A percentile compares a stretch with the other conserved stretches of the same genome.
Conservation (phyloP, 805 yeast genomes). For the Teunomyces kruisii region DNA sequence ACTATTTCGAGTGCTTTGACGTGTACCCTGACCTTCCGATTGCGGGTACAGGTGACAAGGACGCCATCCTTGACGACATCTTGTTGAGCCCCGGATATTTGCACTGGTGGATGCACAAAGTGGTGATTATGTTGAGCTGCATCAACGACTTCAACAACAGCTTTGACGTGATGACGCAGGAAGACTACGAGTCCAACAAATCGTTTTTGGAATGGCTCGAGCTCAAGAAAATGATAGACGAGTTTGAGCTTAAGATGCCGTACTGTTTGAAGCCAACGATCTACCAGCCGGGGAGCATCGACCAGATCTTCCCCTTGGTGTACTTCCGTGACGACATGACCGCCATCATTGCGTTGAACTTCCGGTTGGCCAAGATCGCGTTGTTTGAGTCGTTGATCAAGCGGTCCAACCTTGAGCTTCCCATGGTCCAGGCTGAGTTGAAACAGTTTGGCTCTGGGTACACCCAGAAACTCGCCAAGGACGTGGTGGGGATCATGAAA, state of each 20-base stretch:
- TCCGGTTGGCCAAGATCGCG: constrained; percentile 28
- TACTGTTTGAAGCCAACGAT: constrained; percentile 30
- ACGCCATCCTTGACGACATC: constrained; percentile 1
- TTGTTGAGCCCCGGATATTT: constrained; percentile 16
- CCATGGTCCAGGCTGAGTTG: constrained; percentile 18
- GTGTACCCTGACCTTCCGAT: constrained; percentile 2
- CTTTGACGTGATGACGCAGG: constrained; percentile 24
- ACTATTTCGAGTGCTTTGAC: constrained; percentile 20
- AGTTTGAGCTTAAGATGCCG: constrained; percentile 31
- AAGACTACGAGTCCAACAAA: constrained; percentile 23
- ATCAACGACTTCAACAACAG: constrained; percentile 30
- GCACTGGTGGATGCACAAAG: constrained; percentile 39
- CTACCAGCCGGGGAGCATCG: constrained; percentile 23
- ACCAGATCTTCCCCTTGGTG: constrained; percentile 29
- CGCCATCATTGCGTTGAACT: constrained; percentile 31
- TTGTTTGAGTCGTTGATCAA: constrained; percentile 28
- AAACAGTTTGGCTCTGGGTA: constrained; percentile 25
- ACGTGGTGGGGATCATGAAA: constrained; percentile 37
- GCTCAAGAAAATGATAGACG: constrained; percentile 25
- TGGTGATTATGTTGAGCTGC: constrained; percentile 24
- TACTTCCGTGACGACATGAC: constrained; percentile 36
- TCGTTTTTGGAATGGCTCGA: constrained; percentile 27
- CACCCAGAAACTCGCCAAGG: constrained; percentile 28
- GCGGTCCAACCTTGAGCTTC: constrained; percentile 14
- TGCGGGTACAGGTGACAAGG: constrained; percentile 11